phyloP scores from a whole-genome alignment of 1,139 yeast species.

The Pichia norvegensis region DNA sequence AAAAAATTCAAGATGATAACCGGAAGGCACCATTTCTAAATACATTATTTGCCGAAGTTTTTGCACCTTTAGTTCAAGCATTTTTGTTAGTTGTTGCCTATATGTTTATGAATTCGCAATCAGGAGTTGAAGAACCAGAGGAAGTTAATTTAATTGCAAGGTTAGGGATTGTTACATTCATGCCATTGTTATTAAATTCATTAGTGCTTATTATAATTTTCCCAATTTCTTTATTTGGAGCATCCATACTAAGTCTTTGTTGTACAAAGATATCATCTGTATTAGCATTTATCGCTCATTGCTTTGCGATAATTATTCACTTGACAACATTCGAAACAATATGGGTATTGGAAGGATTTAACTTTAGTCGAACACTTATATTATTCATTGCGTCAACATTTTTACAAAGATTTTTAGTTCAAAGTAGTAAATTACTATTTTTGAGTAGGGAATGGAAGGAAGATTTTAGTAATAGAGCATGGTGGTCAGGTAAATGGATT shows the following conservation, averaged over 20 bases:
- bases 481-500: conserved; percentile 88
- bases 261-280: conserved; percentile 28
- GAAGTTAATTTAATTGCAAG: conserved; percentile 50
- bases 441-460: conserved; percentile 55
- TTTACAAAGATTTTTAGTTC: conserved; percentile 48
- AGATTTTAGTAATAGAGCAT: conserved; percentile 53
- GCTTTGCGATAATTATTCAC: conserved; percentile 44
- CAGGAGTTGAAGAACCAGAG: conserved; percentile 43
- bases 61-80: conserved; percentile 41
- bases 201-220: conserved; percentile 37
- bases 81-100: conserved; percentile 48
- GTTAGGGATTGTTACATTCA: conserved; percentile 39
- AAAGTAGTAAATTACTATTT: conserved; percentile 37
- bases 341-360: conserved; percentile 59
- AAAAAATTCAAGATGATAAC: conserved; percentile 13
- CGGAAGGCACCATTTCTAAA: conserved; percentile 38
- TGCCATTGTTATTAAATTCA: conserved; percentile 48
- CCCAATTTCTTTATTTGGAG: conserved; percentile 40
- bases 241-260: conserved; percentile 37
- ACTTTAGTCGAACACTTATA: conserved; percentile 46
- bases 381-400: conserved; percentile 50
- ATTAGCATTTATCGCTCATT: conserved; percentile 47
- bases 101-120: conserved; percentile 63
- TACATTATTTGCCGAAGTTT: conserved; percentile 44
- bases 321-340: conserved; percentile 51